These are phyloP conservation scores for Diaporthe sp. DNA, from an alignment of 2,329 filamentous ascomycete species.

Conservation along the genomic window DNA sequence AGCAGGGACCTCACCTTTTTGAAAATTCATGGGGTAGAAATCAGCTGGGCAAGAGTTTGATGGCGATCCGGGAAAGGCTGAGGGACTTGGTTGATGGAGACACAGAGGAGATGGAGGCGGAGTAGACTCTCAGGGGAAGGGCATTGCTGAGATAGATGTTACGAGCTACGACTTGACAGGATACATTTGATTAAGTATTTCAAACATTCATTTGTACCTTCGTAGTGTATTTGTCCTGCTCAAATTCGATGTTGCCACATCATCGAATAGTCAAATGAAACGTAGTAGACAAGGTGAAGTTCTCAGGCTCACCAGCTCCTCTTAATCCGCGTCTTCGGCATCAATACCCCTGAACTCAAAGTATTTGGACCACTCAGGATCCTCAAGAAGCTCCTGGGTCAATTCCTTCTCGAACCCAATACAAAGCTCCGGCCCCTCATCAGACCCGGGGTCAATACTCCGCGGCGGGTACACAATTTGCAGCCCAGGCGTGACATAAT, in stretches of 20 bases:
- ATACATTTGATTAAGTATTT: background rate
- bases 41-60: constrained; percentile 5
- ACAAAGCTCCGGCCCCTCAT: constrained; percentile 53
- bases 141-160: background rate
- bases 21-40: background rate
- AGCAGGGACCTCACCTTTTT: background rate
- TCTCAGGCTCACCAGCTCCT: background rate
- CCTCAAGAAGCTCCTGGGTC: constrained; percentile 48
- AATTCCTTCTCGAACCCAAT: constrained; percentile 53
- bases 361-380: constrained; percentile 52
- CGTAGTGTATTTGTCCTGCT: background rate
- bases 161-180: background rate
- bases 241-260: no score
- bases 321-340: background rate
- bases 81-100: background rate
- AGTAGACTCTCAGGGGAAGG: background rate
- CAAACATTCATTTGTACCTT: background rate
- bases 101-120: background rate
- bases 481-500: constrained; percentile 48
- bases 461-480: constrained; percentile 51
- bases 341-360: constrained; percentile 55
- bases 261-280: no score
- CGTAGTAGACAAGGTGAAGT: background rate
- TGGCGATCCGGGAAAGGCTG: background rate
- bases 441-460: constrained; percentile 42